Conservation (phyloP, 2,329 filamentous ascomycete genomes). For the Helotiales sp. region DNA sequence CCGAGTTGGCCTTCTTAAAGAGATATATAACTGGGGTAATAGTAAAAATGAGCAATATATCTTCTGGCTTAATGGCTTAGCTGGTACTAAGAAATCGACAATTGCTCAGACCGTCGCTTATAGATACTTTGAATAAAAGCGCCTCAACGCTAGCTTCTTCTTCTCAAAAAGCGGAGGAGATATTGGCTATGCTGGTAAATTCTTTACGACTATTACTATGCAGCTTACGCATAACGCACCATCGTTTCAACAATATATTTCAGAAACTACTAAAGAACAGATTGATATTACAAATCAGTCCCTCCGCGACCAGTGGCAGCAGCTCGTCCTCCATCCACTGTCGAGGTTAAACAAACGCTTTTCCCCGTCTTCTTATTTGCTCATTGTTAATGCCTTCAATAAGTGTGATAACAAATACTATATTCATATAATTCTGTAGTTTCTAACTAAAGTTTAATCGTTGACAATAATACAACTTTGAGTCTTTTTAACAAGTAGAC, state of each 20-base stretch:
- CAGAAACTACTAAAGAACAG: background rate
- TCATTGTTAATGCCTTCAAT: slow-evolving; percentile 1
- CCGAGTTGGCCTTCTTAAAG: slow-evolving; percentile 34
- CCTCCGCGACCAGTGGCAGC: background rate
- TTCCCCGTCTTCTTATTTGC: background rate
- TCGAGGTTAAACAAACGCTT: background rate
- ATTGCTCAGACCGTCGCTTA: slow-evolving; percentile 45
- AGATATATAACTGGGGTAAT: slow-evolving; percentile 32
- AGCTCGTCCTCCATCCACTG: background rate
- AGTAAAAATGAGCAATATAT: slow-evolving; percentile 28
- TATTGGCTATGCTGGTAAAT: too few species aligned
- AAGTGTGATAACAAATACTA: background rate
- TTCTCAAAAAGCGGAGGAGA: slow-evolving; percentile 45
- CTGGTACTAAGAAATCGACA: too few species aligned
- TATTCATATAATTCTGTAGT: background rate
- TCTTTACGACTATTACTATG: too few species aligned
- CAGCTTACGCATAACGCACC: too few species aligned
- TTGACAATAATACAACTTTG: background rate
- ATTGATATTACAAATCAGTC: background rate
- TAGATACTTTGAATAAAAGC: slow-evolving; percentile 23
- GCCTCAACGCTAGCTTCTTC: too few species aligned
- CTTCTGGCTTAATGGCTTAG: slow-evolving; percentile 47
- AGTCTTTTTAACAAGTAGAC: slow-evolving; percentile 1
- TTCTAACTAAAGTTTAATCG: background rate
- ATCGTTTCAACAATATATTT: too few species aligned